A percentile compares a stretch with the other conserved stretches of the same genome.
Evolutionary conservation across 2,329 filamentous ascomycete species (phyloP).

Genomic region (Teratosphaeria destructans): DNA sequence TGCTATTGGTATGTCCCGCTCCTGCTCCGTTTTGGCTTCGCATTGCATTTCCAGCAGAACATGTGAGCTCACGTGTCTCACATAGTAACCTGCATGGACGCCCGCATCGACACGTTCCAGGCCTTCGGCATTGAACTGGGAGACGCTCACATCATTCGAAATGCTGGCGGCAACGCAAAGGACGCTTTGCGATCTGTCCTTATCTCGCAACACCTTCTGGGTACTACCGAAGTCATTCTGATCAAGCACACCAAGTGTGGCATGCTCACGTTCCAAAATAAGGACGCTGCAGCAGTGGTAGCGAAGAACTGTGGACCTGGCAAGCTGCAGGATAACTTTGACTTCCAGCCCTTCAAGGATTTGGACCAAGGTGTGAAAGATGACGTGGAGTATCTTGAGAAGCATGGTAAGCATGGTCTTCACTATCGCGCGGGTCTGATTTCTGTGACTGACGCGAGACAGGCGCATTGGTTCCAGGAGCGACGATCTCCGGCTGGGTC

Average conservation of each 20-base stretch:
- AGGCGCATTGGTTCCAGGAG: conserved; percentile 47
- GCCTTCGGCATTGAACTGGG: conserved; percentile 63
- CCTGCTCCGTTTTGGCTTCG: background rate
- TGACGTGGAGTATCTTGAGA: conserved; percentile 55
- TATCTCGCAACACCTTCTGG: conserved; percentile 69
- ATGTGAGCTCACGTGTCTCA: background rate
- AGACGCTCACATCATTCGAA: conserved; percentile 52
- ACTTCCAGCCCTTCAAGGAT: conserved; percentile 58
- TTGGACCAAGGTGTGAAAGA: conserved; percentile 53
- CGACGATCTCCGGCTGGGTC: conserved; percentile 57
- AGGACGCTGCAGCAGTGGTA: conserved; percentile 45
- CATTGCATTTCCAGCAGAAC: background rate
- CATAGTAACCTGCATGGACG: conserved; percentile 71
- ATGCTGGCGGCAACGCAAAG: conserved; percentile 35
- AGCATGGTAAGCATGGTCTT: conserved; percentile 25
- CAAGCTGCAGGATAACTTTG: conserved; percentile 10
- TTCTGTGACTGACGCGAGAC: background rate
- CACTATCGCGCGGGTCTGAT: background rate
- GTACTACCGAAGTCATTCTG: conserved; percentile 63
- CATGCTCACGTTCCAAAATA: conserved; percentile 61
- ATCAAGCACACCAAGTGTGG: conserved; percentile 48
- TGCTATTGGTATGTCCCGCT: conserved; percentile 42
- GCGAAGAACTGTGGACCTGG: conserved; percentile 38
- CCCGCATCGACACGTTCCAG: conserved; percentile 55
- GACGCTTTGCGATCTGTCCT: conserved; percentile 66